phyloP scores from a whole-genome alignment of 495 filamentous ascomycete genomes.

The Neurospora sp. region DNA sequence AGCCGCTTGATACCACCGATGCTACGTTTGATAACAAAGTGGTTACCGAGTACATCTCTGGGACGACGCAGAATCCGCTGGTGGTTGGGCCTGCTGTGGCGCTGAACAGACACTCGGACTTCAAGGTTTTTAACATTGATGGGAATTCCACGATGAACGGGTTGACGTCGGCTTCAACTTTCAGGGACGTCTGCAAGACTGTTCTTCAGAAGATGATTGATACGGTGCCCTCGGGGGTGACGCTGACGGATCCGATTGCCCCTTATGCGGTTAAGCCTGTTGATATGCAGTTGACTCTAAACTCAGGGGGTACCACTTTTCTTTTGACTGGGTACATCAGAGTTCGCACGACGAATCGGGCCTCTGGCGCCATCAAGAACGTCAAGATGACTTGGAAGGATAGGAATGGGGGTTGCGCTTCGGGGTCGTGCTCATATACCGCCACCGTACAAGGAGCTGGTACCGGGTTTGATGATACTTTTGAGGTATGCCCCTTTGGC shows the following conservation, averaged over 20 bases:
- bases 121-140: constrained; percentile 48
- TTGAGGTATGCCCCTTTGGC: constrained; percentile 28
- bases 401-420: constrained; percentile 84
- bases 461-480: constrained; percentile 49
- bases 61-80: constrained; percentile 43
- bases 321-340: constrained; percentile 33
- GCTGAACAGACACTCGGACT: constrained; percentile 40
- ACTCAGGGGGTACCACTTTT: constrained; percentile 26
- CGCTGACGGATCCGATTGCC: constrained; percentile 40
- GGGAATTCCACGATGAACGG: constrained; percentile 43
- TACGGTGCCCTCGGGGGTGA: constrained; percentile 41
- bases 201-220: constrained; percentile 54
- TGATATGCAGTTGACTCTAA: constrained; percentile 36
- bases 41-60: constrained; percentile 45
- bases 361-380: constrained; percentile 21
- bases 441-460: constrained; percentile 36
- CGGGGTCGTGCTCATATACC: constrained; percentile 35
- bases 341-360: constrained; percentile 31
- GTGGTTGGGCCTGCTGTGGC: constrained; percentile 37
- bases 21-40: constrained; percentile 45
- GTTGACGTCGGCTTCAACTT: constrained; percentile 35
- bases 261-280: constrained; percentile 53
- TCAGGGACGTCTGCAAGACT: constrained; percentile 35
- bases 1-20: constrained; percentile 34
- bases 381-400: constrained; percentile 82